A percentile compares a stretch with the other conserved stretches of the same genome.
Conservation (phyloP, 176 grass and related monocot genomes). For the Oryza meridionalis region DNA sequence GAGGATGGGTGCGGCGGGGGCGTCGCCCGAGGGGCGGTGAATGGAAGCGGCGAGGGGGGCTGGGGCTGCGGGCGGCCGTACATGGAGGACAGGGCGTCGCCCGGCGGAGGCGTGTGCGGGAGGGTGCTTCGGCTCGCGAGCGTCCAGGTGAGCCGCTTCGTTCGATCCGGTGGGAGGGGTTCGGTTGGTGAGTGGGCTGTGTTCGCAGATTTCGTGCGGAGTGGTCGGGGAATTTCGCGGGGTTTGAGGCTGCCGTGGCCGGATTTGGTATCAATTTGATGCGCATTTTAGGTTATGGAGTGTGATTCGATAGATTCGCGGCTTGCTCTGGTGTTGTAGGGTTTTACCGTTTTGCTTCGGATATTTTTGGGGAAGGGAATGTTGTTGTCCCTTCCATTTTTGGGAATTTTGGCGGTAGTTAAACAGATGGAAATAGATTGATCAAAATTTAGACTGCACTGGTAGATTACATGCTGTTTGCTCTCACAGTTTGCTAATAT, state of each 20-base stretch:
- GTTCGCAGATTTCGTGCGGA: slow-evolving; percentile 25
- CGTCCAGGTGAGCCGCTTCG: slow-evolving; percentile 53
- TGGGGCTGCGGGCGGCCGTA: slow-evolving; percentile 23
- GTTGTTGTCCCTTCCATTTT: slow-evolving; percentile 27
- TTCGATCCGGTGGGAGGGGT: slow-evolving; percentile 39
- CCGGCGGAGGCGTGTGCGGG: slow-evolving; percentile 25
- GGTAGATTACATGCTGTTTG: not conserved
- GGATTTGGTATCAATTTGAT: slow-evolving; percentile 13
- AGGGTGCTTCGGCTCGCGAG: slow-evolving; percentile 46
- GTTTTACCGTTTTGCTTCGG: slow-evolving; percentile 37
- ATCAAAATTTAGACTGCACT: not conserved
- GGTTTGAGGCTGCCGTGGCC: not conserved
- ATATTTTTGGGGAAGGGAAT: not conserved
- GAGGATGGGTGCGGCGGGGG: slow-evolving; percentile 28
- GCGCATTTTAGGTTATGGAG: not conserved
- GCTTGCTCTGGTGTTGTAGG: not conserved
- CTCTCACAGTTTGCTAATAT: not conserved
- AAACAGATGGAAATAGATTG: slow-evolving; percentile 21
- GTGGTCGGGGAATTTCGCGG: not conserved
- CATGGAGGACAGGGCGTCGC: slow-evolving; percentile 53
- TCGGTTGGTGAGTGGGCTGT: not conserved
- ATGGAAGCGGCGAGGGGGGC: slow-evolving; percentile 50
- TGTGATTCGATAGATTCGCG: slow-evolving; percentile 25
- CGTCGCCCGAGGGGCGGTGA: slow-evolving; percentile 37
- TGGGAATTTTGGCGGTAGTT: not conserved